Conservation (phyloP, 2,329 filamentous ascomycete species). For the Colletotrichum sp. region DNA sequence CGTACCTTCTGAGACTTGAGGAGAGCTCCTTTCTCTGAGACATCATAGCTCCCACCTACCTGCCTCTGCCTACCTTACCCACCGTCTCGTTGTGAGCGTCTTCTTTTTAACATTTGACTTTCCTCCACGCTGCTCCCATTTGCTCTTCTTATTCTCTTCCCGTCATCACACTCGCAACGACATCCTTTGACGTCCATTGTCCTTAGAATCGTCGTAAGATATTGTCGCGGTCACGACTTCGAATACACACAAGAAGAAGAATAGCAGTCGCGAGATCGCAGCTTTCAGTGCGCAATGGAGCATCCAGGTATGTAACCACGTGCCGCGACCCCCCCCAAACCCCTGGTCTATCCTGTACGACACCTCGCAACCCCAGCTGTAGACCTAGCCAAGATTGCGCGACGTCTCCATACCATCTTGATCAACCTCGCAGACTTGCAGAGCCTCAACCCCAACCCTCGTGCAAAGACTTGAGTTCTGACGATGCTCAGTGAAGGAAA, state of each 20-base stretch:
- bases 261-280: background rate
- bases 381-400: background rate
- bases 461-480: background rate
- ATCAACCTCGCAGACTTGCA: background rate
- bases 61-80: background rate
- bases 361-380: background rate
- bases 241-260: background rate
- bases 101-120: slow-evolving; percentile 16
- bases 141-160: background rate
- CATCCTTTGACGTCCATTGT: background rate
- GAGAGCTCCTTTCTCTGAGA: background rate
- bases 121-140: background rate
- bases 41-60: slow-evolving; percentile 1
- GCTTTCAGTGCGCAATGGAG: slow-evolving; percentile 1
- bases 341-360: background rate
- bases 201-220: background rate
- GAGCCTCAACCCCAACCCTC: background rate
- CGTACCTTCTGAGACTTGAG: background rate
- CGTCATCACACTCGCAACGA: background rate
- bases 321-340: no score
- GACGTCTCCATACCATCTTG: background rate
- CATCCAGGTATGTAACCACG: slow-evolving; percentile 13
- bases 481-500: slow-evolving; percentile 55
- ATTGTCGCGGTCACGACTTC: background rate
- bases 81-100: background rate